These are phyloP conservation scores for Galeopsis tetrahit DNA, from an alignment of 257 asterid genomes.

Conservation along the genomic window DNA sequence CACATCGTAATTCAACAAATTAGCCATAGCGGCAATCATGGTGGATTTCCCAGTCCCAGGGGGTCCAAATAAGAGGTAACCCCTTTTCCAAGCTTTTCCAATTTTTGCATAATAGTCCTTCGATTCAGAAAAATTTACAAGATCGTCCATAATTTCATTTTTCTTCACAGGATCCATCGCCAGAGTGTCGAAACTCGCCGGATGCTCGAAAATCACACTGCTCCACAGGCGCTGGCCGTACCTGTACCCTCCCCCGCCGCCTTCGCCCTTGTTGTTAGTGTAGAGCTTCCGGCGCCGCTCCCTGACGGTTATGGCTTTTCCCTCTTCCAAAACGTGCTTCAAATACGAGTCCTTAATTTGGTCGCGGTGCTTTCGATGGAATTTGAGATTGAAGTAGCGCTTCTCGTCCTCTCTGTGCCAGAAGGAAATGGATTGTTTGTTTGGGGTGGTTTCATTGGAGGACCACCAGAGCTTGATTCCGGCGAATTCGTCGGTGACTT, in stretches of 20 bases:
- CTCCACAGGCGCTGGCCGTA: slow-evolving; percentile 47
- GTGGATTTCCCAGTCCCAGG: slow-evolving; percentile 61
- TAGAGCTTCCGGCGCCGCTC: slow-evolving; percentile 54
- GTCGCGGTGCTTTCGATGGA: slow-evolving; percentile 44
- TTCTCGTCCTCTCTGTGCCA: slow-evolving; percentile 42
- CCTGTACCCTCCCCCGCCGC: slow-evolving; percentile 30
- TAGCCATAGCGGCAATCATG: slow-evolving; percentile 69
- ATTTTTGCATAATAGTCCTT: slow-evolving; percentile 57
- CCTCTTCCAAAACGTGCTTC: slow-evolving; percentile 51
- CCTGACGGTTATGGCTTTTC: slow-evolving; percentile 46
- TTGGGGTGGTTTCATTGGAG: slow-evolving; percentile 24
- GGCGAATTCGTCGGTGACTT: slow-evolving; percentile 50
- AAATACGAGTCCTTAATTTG: slow-evolving; percentile 35
- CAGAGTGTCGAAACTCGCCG: slow-evolving; percentile 50
- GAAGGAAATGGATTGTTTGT: slow-evolving; percentile 46
- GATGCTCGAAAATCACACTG: slow-evolving; percentile 55
- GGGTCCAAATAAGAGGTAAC: slow-evolving; percentile 51
- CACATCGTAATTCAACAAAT: slow-evolving; percentile 48
- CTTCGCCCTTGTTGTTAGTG: slow-evolving; percentile 47
- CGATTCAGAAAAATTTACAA: slow-evolving; percentile 38
- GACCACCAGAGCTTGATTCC: slow-evolving; percentile 62
- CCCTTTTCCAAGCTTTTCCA: slow-evolving; percentile 75
- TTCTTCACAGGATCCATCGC: slow-evolving; percentile 59
- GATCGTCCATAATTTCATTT: slow-evolving; percentile 52
- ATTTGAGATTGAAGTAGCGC: slow-evolving; percentile 48